Percentiles rank a stretch among this genome's conserved stretches.
phyloP scores from a whole-genome alignment of 441 rosid species.

The Adansonia rubrostipa region DNA sequence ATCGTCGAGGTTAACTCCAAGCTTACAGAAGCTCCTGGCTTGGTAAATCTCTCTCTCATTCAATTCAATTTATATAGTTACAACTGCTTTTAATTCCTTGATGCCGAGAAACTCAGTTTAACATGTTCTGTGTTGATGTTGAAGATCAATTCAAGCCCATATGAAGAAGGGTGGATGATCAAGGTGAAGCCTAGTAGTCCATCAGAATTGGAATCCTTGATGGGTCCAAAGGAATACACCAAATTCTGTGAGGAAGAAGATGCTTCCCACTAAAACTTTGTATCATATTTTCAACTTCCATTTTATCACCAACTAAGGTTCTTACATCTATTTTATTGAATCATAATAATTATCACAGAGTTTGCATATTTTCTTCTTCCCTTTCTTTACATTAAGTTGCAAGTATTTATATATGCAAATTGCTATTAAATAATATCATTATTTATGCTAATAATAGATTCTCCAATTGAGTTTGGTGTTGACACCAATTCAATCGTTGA shows the following conservation, averaged over 20 bases:
- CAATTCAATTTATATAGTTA: background rate
- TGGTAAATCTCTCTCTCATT: slow-evolving; percentile 51
- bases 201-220: slow-evolving; percentile 70
- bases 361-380: background rate
- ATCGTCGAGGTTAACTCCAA: slow-evolving; percentile 77
- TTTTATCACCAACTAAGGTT: background rate
- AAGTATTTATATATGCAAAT: no score
- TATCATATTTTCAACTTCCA: background rate
- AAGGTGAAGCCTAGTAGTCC: slow-evolving; percentile 92
- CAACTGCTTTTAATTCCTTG: background rate
- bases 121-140: slow-evolving; percentile 4
- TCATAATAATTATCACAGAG: background rate
- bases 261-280: slow-evolving; percentile 69
- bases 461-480: no score
- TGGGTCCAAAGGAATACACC: slow-evolving; percentile 82
- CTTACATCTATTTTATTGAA: slow-evolving; percentile 5
- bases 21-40: slow-evolving; percentile 72
- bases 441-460: no score
- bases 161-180: slow-evolving; percentile 95
- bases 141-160: slow-evolving; percentile 87
- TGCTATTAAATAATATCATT: no score
- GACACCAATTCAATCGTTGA: no score
- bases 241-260: slow-evolving; percentile 97
- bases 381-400: background rate
- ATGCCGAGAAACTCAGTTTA: background rate